These are phyloP conservation scores for Sporothrix pseudoabietina DNA, from an alignment of 2,329 filamentous ascomycete genomes.

Conservation along the genomic window DNA sequence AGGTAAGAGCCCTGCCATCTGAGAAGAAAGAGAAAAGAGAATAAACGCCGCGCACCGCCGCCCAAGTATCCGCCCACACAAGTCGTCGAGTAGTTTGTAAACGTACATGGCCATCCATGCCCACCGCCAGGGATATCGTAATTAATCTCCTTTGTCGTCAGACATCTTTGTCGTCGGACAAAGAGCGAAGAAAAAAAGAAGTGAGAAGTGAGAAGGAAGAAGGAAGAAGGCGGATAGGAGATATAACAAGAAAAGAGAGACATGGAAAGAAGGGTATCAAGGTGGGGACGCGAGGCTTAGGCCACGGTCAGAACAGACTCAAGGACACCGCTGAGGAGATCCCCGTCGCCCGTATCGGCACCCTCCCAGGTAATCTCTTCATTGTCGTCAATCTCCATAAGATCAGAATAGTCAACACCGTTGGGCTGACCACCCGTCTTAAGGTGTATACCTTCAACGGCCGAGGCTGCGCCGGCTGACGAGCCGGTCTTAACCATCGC, in stretches of 20 bases:
- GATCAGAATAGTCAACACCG: slow-evolving; percentile 51
- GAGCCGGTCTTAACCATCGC: slow-evolving; percentile 27
- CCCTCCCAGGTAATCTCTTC: slow-evolving; percentile 65
- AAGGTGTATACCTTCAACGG: slow-evolving; percentile 40
- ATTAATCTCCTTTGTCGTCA: not conserved
- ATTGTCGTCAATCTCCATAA: slow-evolving; percentile 60
- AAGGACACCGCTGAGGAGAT: slow-evolving; percentile 58
- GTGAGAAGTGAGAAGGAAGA: not conserved
- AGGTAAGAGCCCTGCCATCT: not conserved
- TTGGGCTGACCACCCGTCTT: slow-evolving; percentile 45
- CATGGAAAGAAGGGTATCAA: not conserved
- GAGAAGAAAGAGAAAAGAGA: not conserved
- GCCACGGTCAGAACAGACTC: slow-evolving; percentile 58
- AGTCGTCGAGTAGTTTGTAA: slow-evolving; percentile 9
- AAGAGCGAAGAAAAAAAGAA: not conserved
- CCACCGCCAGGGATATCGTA: slow-evolving; percentile 14
- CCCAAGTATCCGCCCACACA: slow-evolving; percentile 16
- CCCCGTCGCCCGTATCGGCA: slow-evolving; percentile 54
- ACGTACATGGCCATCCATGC: slow-evolving; percentile 2
- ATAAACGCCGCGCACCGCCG: slow-evolving; percentile 28
- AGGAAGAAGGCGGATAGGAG: not conserved
- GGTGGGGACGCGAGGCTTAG: slow-evolving; percentile 30
- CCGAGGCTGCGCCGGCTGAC: slow-evolving; percentile 15
- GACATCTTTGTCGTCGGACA: not conserved
- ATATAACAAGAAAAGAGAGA: not conserved